Conservation (phyloP, 192 early-diverging fungal species). For the Podila epigama region DNA sequence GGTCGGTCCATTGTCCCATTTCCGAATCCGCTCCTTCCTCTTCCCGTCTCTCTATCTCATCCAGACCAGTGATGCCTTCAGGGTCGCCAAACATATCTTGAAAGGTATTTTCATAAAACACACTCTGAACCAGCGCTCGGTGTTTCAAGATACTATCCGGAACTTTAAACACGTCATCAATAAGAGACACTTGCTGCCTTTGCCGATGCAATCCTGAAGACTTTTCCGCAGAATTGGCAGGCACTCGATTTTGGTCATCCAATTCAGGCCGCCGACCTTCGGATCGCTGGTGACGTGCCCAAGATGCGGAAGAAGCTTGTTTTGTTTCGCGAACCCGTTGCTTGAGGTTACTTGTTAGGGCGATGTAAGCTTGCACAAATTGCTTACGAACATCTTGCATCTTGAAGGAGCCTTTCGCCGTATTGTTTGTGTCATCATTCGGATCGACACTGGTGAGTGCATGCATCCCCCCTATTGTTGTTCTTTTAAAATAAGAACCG, state of each 20-base stretch:
- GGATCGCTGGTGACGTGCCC: neutral
- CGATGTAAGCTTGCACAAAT: neutral
- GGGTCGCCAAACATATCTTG: neutral
- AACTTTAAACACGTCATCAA: neutral
- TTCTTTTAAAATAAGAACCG: slow-evolving; percentile 57
- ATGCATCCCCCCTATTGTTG: neutral
- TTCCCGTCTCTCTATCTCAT: neutral
- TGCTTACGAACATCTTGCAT: neutral
- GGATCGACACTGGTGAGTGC: neutral
- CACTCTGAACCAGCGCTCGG: neutral
- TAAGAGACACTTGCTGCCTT: neutral
- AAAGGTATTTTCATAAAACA: neutral
- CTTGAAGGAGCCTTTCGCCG: neutral
- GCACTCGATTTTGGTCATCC: neutral
- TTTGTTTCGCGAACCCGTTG: neutral
- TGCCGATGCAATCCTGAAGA: neutral
- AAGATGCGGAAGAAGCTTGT: neutral
- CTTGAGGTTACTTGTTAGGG: neutral
- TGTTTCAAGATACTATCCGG: neutral
- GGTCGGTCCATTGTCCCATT: neutral
- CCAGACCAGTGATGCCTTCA: neutral
- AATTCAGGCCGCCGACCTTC: neutral
- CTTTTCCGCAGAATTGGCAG: neutral
- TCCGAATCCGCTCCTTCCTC: neutral
- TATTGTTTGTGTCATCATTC: neutral